phyloP scores from a whole-genome alignment of 257 asterid species.

The Prunella vulgaris region DNA sequence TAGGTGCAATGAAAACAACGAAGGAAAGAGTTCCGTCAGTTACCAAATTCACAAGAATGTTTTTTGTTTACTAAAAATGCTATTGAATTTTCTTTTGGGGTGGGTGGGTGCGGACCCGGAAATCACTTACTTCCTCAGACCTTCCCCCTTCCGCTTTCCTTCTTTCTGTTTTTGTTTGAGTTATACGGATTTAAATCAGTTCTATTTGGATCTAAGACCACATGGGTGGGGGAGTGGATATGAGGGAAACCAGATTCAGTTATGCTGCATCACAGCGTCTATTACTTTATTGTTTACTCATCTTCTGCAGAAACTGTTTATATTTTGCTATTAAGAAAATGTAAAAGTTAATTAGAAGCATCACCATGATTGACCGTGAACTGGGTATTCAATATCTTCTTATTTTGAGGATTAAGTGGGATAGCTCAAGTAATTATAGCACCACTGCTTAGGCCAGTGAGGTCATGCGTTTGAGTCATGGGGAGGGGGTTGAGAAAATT shows the following conservation, averaged over 20 bases:
- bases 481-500: too few relatives aligned
- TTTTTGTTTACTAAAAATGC: not conserved
- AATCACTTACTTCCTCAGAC: too few relatives aligned
- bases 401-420: too few relatives aligned
- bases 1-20: not conserved
- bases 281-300: not conserved
- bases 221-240: not conserved
- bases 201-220: too few relatives aligned
- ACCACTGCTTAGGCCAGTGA: too few relatives aligned
- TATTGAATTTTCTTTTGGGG: not conserved
- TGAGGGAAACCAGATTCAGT: not conserved
- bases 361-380: not conserved
- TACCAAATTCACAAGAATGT: conserved; percentile 6
- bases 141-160: too few relatives aligned
- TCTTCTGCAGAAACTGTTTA: conserved; percentile 8
- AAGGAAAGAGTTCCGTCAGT: conserved; percentile 6
- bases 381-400: not conserved
- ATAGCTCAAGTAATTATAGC: too few relatives aligned
- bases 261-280: not conserved
- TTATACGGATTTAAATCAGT: too few relatives aligned
- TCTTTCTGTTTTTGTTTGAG: too few relatives aligned
- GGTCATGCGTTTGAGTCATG: too few relatives aligned
- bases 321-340: not conserved
- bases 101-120: too few relatives aligned
- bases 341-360: not conserved